Conservation (phyloP, 441 rosid genomes). For the Euphorbia schlechtendalii region DNA sequence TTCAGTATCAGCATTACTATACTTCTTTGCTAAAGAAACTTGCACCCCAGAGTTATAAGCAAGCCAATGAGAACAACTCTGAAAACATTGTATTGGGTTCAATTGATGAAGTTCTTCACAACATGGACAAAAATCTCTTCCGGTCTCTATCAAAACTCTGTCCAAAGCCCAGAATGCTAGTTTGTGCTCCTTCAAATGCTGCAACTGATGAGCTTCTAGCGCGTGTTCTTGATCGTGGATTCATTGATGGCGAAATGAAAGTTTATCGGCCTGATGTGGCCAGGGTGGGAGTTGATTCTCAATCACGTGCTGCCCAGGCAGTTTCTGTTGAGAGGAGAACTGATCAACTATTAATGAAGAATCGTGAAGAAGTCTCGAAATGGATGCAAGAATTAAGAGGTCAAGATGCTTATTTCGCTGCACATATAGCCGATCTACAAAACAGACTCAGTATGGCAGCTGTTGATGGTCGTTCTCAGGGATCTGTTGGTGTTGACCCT, state of each 20-base stretch:
- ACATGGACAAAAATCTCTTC: constrained; percentile 94
- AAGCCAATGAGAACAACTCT: constrained; percentile 59
- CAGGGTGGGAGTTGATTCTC: constrained; percentile 96
- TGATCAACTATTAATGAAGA: constrained; percentile 72
- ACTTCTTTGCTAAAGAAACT: constrained; percentile 90
- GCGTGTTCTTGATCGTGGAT: constrained; percentile 97
- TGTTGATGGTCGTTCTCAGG: constrained; percentile 73
- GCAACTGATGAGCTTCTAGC: constrained; percentile 98
- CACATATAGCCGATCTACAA: constrained; percentile 71
- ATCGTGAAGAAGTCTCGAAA: constrained; percentile 78
- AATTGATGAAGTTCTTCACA: constrained; percentile 97
- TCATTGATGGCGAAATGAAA: constrained; percentile 99
- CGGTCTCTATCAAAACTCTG: constrained; percentile 93
- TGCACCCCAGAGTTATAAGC: constrained; percentile 97
- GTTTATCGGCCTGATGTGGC: constrained; percentile 98
- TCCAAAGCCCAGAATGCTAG: constrained; percentile 96
- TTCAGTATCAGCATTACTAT: constrained; percentile 97
- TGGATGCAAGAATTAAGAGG: constrained; percentile 78
- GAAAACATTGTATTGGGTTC: constrained; percentile 67
- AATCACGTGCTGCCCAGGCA: constrained; percentile 97
- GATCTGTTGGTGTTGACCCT: constrained; percentile 97
- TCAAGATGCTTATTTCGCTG: constrained; percentile 73
- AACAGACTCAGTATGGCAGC: constrained; percentile 75
- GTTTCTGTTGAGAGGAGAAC: constrained; percentile 99
- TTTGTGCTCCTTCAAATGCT: constrained; percentile 99